Base-by-base conservation (phyloP, 805 yeast species). In the Ogataea pignaliae region DNA sequence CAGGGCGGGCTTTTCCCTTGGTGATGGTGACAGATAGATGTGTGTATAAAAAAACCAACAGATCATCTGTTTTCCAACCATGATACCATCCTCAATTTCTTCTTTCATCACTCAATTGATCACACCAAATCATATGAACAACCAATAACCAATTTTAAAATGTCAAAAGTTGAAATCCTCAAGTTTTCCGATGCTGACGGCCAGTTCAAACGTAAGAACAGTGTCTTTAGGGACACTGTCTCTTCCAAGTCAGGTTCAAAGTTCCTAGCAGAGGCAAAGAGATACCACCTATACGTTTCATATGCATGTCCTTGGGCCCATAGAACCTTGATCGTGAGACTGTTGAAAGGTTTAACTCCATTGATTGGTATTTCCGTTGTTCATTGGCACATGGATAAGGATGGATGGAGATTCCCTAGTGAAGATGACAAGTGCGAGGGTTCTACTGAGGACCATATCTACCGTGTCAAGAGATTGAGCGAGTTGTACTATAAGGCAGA, bases 301-400 rank as follows among this genome's bases (percentile, higher is more conserved):
- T 71, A 74, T 39, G 96, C 96, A 2, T 91, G 99, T 66, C 98
- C 99, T 3, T 91, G 97, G 90, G 97, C 97, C 1, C 95, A 88
- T 60, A 75, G 98, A 50, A 79, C 90, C 0, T 70, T 90, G 46
- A 83, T 88, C 42, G 73, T 83, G 3, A 69, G 97, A 42, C 65
- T 75, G 11, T 69, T 91, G 50, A 88, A 89, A 68, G 96, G 96
- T 1, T 63, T 85, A 40, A 63, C 70, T n/a, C 67, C 77, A 1
- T 64, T 83, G 10, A 79, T 84, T 48, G 77, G 80, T 3, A 72
- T 83, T 29, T 79, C 90, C 16, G 88, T 88, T 34, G 97, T 91
- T 11, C 95, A 89, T 63, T 89, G 97, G 91, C 82, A 80, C 56
- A 76, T 91, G 84, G 96, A 85, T 52, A 75, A 71, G 12, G 72